Evolutionary conservation across 345 rosid genomes (phyloP), one percentile per base, ranked within the genome.

Genomic region (Theobroma cacao): DNA sequence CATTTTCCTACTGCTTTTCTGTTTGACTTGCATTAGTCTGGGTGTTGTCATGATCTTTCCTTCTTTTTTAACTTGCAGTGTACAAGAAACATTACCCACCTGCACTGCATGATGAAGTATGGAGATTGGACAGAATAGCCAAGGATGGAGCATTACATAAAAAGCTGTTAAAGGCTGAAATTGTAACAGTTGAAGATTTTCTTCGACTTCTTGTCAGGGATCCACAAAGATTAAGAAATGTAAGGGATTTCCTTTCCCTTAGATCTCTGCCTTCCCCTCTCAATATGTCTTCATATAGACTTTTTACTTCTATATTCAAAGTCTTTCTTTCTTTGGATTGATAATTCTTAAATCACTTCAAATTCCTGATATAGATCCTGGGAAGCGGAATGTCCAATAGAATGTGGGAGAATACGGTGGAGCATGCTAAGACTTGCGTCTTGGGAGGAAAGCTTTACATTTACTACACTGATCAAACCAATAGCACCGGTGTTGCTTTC

Each of bases 331-430:
- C n/a, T 26, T 77, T 28, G 80, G 7, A 79, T 74, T 45, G 13
- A 18, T 77, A 61, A 41, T 53, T 34, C 28, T 61, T 52, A 34
- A 70, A 18, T 20, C 15, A 24, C 62, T 40, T 58, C 28, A 24
- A 22, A 5, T 26, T 43, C 15, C 38, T 80, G 33, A 61, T 80
- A 43, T 74, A 95, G 97, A 87, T 92, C 76, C 96, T 95, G 11
- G 99, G 99, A 80, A 95, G 99, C 56, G 99, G 97, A 79, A 92
- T 93, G 98, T 93, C 99, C 9, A 95, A 93, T 77, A 87, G 93
- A 80, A 95, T 95, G 99, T 95, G 99, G 99, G 98, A 95, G 82
- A 92, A 91, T 52, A 91, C 98, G 1, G 87, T 93, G 64, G 98
- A 93, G 82, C 98, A 95, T 70, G 98, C 99, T 24, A 96, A 96